Evolutionary conservation across 768 basidiomycete genomes (phyloP).

Genomic region (Suillus weaverae): DNA sequence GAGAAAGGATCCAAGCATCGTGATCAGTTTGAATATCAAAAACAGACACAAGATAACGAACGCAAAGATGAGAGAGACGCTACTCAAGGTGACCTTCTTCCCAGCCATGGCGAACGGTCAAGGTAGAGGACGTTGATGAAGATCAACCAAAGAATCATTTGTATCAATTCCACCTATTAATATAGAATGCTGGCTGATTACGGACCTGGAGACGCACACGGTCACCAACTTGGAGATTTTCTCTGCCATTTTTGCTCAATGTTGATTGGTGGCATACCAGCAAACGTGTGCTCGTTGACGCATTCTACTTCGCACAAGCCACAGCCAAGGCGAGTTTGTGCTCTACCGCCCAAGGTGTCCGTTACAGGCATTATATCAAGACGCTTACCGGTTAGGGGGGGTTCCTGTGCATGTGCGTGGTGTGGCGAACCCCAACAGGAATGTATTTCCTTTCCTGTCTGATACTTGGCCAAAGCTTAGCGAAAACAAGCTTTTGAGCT

Average conservation of each 20-base stretch:
- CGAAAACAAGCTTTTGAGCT: background rate
- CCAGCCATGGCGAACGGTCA: conserved; percentile 1
- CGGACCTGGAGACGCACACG: background rate
- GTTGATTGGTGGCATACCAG: background rate
- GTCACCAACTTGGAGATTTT: background rate
- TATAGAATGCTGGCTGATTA: background rate
- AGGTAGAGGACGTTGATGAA: background rate
- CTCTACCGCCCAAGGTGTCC: background rate
- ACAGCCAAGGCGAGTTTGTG: background rate
- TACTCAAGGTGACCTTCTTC: conserved; percentile 32
- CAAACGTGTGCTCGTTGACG: background rate
- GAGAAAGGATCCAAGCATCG: background rate
- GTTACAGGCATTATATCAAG: background rate
- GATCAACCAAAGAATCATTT: too few species aligned
- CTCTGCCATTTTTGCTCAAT: background rate
- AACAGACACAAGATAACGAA: conserved; percentile 35
- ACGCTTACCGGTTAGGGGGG: background rate
- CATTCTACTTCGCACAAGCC: background rate
- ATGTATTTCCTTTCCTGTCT: background rate
- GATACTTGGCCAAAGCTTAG: too few species aligned
- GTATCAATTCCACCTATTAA: background rate
- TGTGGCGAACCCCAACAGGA: background rate
- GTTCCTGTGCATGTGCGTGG: background rate
- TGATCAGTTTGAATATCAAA: conserved; percentile 4
- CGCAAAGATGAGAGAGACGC: conserved; percentile 87